Conservation (phyloP, 1,284 basidiomycete genomes). For the Lentinus polychrous region DNA sequence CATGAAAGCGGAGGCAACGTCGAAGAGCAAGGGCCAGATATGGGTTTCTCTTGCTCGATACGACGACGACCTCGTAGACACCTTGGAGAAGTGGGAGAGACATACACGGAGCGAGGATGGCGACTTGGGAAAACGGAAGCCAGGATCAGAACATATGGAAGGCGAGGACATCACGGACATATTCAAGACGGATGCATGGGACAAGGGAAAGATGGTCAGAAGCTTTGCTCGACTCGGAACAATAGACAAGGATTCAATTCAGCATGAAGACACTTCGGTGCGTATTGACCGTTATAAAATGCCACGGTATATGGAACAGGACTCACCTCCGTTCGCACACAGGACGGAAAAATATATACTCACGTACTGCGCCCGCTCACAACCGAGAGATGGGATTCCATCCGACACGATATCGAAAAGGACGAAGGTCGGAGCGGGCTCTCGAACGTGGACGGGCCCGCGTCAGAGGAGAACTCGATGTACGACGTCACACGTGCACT, state of each 20-base stretch:
- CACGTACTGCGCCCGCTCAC: constrained; percentile 40
- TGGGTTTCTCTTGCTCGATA: constrained; percentile 79
- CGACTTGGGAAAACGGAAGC: constrained; percentile 30
- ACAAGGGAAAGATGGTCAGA: constrained; percentile 69
- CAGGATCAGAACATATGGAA: constrained; percentile 30
- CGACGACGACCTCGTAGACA: constrained; percentile 57
- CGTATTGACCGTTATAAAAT: constrained; percentile 7
- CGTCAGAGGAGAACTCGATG: constrained; percentile 37
- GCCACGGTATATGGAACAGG: too few relatives aligned
- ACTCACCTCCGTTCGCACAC: not conserved
- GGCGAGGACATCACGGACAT: constrained; percentile 33
- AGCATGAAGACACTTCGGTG: constrained; percentile 26
- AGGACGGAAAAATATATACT: constrained; percentile 36
- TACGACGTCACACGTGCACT: constrained; percentile 30
- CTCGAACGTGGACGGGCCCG: constrained; percentile 21
- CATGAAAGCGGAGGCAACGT: constrained; percentile 12
- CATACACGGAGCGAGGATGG: constrained; percentile 38
- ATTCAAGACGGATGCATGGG: constrained; percentile 56
- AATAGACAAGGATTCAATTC: constrained; percentile 25
- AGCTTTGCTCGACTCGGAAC: constrained; percentile 60
- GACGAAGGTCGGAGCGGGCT: constrained; percentile 16
- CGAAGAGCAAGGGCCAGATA: constrained; percentile 35
- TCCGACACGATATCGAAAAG: constrained; percentile 29
- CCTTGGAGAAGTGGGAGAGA: constrained; percentile 54
- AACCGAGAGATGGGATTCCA: constrained; percentile 35